phyloP scores from a whole-genome alignment of 2,329 filamentous ascomycete species.

The Verticillium nonalfalfae region DNA sequence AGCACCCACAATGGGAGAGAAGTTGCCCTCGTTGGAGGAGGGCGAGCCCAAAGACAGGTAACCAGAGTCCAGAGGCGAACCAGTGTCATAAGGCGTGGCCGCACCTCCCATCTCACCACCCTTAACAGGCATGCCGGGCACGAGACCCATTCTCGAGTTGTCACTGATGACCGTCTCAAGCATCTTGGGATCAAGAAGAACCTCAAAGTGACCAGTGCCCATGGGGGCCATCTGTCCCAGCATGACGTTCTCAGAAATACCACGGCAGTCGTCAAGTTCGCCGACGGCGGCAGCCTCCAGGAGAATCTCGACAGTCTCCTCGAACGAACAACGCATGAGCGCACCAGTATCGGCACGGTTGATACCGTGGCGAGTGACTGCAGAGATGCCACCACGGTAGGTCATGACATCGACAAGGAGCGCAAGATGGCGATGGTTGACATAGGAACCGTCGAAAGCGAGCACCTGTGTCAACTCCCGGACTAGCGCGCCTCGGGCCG shows the following conservation, averaged over 20 bases:
- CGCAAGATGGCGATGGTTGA: constrained; percentile 96
- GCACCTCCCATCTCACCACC: constrained; percentile 72
- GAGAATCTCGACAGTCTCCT: constrained; percentile 97
- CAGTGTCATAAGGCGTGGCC: constrained; percentile 89
- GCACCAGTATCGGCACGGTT: constrained; percentile 97
- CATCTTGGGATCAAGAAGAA: constrained; percentile 91
- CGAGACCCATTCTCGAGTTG: constrained; percentile 78
- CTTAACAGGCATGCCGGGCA: constrained; percentile 73
- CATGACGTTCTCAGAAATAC: constrained; percentile 98
- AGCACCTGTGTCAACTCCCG: constrained; percentile 87
- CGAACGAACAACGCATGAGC: constrained; percentile 98
- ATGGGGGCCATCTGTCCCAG: constrained; percentile 94
- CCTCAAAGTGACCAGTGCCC: constrained; percentile 93
- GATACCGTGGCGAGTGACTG: constrained; percentile 96
- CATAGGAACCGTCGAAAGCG: constrained; percentile 98
- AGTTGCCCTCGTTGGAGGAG: constrained; percentile 45
- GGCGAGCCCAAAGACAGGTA: constrained; percentile 59
- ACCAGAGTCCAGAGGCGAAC: constrained; percentile 72
- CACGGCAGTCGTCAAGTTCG: constrained; percentile 94
- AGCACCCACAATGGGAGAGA: constrained; percentile 71
- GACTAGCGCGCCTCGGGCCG: constrained; percentile 78
- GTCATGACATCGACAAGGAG: constrained; percentile 98
- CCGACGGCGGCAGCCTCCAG: constrained; percentile 91
- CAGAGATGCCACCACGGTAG: constrained; percentile 86
- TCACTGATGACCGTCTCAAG: constrained; percentile 91